Evolutionary conservation across 208 protist genomes (phyloP).

Genomic region (Leishmania major): DNA sequence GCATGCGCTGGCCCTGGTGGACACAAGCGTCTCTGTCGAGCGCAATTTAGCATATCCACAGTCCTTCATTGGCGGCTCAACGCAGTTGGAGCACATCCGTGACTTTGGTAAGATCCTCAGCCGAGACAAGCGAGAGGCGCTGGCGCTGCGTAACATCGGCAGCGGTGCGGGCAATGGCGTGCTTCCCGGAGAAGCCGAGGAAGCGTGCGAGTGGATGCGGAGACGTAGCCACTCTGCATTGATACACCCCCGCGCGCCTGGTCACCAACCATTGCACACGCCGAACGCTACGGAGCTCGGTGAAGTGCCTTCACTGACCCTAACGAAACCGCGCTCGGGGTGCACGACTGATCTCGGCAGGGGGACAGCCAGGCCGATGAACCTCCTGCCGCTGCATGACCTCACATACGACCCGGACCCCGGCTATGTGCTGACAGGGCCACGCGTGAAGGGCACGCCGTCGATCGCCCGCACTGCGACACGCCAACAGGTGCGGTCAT

Average conservation of each 20-base stretch:
- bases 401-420: slow-evolving; percentile 61
- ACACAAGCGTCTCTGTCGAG: slow-evolving; percentile 66
- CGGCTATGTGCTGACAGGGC: slow-evolving; percentile 49
- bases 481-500: slow-evolving; percentile 47
- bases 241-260: slow-evolving; percentile 67
- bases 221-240: slow-evolving; percentile 35
- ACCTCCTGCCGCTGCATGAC: slow-evolving; percentile 46
- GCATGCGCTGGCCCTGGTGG: slow-evolving; percentile 1
- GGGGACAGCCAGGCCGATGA: slow-evolving; percentile 32
- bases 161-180: slow-evolving; percentile 8
- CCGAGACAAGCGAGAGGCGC: slow-evolving; percentile 42
- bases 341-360: slow-evolving; percentile 50
- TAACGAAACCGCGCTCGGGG: slow-evolving; percentile 45
- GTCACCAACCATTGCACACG: slow-evolving; percentile 57
- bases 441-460: slow-evolving; percentile 57
- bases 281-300: slow-evolving; percentile 61
- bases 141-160: slow-evolving; percentile 5
- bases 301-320: slow-evolving; percentile 60
- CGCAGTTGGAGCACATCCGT: slow-evolving; percentile 38
- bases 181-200: slow-evolving; percentile 8
- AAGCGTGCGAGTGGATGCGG: slow-evolving; percentile 34
- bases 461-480: slow-evolving; percentile 61
- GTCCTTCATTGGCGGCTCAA: slow-evolving; percentile 39
- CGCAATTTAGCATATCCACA: slow-evolving; percentile 59
- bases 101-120: slow-evolving; percentile 54